A percentile compares a stretch with the other conserved stretches of the same genome.
Conservation (phyloP, 2,329 filamentous ascomycete species). For the Raffaelea deltoideospora region DNA sequence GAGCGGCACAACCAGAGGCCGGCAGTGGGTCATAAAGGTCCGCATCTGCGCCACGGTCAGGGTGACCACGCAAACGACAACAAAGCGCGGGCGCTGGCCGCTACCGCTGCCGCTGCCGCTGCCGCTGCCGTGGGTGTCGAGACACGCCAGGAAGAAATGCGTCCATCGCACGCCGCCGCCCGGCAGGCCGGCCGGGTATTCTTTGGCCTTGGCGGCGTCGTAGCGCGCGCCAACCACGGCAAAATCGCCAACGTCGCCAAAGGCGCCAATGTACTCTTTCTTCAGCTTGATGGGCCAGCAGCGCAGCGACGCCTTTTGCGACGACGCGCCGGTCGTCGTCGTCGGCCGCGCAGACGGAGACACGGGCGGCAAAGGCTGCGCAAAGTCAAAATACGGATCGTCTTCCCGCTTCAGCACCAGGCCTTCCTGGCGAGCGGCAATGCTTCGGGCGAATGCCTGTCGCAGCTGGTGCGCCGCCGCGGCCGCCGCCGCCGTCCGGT, state of each 20-base stretch:
- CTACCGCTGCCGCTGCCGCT: slow-evolving; percentile 26
- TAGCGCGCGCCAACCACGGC: slow-evolving; percentile 63
- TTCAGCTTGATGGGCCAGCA: slow-evolving; percentile 64
- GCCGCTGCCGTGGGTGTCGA: slow-evolving; percentile 28
- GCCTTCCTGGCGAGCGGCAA: slow-evolving; percentile 57
- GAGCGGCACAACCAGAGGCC: slow-evolving; percentile 23
- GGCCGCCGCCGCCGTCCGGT: too few relatives aligned
- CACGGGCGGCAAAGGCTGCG: neutral
- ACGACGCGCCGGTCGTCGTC: too few relatives aligned
- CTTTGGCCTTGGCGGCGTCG: slow-evolving; percentile 44
- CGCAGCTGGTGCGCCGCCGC: slow-evolving; percentile 42
- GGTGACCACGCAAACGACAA: slow-evolving; percentile 49
- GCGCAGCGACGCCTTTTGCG: too few relatives aligned
- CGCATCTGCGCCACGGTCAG: slow-evolving; percentile 36
- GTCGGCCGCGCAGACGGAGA: too few relatives aligned
- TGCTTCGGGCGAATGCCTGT: slow-evolving; percentile 50
- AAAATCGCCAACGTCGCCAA: slow-evolving; percentile 76
- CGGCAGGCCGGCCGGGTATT: slow-evolving; percentile 27
- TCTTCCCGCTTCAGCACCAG: slow-evolving; percentile 67
- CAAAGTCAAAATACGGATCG: slow-evolving; percentile 57
- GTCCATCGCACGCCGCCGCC: slow-evolving; percentile 52
- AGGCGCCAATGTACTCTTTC: slow-evolving; percentile 64
- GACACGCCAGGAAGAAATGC: slow-evolving; percentile 65
- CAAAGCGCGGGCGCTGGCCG: slow-evolving; percentile 46
- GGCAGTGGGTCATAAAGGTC: slow-evolving; percentile 31